Evolutionary conservation across 192 early-diverging fungal species (phyloP), one percentile per base, ranked within the genome.

Genomic region (Rhizophagus prolifer): DNA sequence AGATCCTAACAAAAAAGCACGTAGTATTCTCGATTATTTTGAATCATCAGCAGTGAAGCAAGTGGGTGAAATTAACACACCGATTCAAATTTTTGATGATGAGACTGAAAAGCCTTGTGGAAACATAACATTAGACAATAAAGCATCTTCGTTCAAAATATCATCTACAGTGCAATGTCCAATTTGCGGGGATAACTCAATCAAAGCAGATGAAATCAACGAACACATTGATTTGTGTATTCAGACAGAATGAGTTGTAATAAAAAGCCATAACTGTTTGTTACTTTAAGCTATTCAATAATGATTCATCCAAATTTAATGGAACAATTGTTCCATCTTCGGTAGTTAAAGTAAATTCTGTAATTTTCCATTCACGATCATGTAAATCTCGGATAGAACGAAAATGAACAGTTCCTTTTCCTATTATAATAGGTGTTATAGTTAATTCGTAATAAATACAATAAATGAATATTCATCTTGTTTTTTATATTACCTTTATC

Each of bases 141-240:
- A 59, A 58, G 23, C 26, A 7, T 21, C 23, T 16, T 58, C 46
- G 9, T 50, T 25, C n/a, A 8, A 71, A 28, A 28, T n/a, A 9
- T 50, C 9, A 10, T n/a, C 44, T 10, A 23, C 74, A 36, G 82
- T 83, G 3, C 67, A 68, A 30, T 83, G 82, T 30, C 82, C 82
- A 9, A 66, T 83, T 5, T 83, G 82, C 23, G 47, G 62, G 4
- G 9, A 72, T 19, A 50, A 68, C 16, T 26, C 47, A 9, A 78
- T 80, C 3, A 47, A 72, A 41, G 72, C 75, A 54, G 46, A 62
- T 10, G 73, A 76, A 3, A 83, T 83, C 72, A 83, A 83, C 38
- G 82, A 83, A 36, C 79, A 83, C 76, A 74, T 83, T 12, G 82
- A 83, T 69, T 66, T 83, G 4, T 83, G 79, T 23, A 80, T 83